These are phyloP conservation scores for Backusella macrospora DNA, from an alignment of 192 early-diverging fungal genomes.

Conservation along the genomic window DNA sequence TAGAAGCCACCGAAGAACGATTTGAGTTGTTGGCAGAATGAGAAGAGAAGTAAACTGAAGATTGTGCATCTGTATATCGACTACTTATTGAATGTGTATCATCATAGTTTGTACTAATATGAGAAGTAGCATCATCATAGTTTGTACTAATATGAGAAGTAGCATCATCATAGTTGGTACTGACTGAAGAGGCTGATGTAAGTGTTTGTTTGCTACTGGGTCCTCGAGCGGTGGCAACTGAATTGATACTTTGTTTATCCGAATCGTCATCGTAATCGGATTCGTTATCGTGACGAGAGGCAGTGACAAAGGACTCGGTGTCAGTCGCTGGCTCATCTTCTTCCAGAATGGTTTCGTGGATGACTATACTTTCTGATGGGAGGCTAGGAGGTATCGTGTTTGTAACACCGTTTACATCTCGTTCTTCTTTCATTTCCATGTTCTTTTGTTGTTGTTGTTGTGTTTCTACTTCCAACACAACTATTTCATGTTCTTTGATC, in stretches of 20 bases:
- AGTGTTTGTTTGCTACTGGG: neutral
- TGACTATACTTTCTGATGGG: neutral
- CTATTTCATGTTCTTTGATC: neutral
- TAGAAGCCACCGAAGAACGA: constrained; percentile 3
- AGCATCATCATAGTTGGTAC: constrained; percentile 1
- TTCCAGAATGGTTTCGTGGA: neutral
- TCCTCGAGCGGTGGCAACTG: neutral
- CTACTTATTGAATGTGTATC: neutral
- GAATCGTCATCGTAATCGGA: neutral
- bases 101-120: neutral
- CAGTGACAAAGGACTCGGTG: constrained; percentile 17
- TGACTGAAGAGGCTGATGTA: neutral
- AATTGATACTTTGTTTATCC: neutral
- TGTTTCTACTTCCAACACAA: neutral
- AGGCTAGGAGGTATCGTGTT: neutral
- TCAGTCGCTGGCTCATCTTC: constrained; percentile 3
- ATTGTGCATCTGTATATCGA: constrained; percentile 2
- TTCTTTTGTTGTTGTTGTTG: neutral
- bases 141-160: neutral
- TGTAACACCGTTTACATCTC: neutral
- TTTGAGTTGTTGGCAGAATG: neutral
- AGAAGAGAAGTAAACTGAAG: constrained; percentile 8
- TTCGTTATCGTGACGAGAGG: neutral
- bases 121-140: neutral
- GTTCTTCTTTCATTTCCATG: neutral